Conservation (phyloP, 768 basidiomycete genomes). For the Dacryopinax spathularia region DNA sequence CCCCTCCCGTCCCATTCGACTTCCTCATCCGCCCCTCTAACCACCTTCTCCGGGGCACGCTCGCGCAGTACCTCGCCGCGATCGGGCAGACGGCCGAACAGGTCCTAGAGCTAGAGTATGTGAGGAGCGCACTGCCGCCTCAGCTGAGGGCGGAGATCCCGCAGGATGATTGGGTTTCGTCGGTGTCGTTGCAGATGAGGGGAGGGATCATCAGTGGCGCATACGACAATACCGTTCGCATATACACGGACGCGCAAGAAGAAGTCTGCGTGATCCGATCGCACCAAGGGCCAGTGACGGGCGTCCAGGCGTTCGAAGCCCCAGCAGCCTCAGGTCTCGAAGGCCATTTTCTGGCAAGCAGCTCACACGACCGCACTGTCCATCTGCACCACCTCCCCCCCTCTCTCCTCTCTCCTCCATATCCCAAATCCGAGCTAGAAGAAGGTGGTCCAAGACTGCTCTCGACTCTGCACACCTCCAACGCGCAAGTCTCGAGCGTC, state of each 20-base stretch:
- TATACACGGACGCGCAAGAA: slow-evolving; percentile 57
- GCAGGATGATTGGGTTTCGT: slow-evolving; percentile 90
- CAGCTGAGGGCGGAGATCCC: slow-evolving; percentile 63
- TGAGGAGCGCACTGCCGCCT: slow-evolving; percentile 78
- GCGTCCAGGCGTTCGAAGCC: slow-evolving; percentile 38
- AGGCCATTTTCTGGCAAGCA: slow-evolving; percentile 19
- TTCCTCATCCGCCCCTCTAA: slow-evolving; percentile 78
- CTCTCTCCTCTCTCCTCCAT: slow-evolving; percentile 13
- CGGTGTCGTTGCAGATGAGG: slow-evolving; percentile 45
- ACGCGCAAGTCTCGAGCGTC: slow-evolving; percentile 62
- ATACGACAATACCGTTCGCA: slow-evolving; percentile 63
- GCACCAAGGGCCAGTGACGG: slow-evolving; percentile 53
- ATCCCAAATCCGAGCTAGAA: slow-evolving; percentile 21
- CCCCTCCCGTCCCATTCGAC: slow-evolving; percentile 76
- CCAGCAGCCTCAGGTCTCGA: neutral
- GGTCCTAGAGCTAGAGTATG: slow-evolving; percentile 82
- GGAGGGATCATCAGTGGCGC: slow-evolving; percentile 64
- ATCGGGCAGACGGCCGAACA: slow-evolving; percentile 73
- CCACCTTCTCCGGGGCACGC: slow-evolving; percentile 54
- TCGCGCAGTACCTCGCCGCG: slow-evolving; percentile 62
- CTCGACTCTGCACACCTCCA: slow-evolving; percentile 71
- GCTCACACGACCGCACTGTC: slow-evolving; percentile 68
- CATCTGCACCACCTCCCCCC: slow-evolving; percentile 32
- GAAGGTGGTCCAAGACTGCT: slow-evolving; percentile 30
- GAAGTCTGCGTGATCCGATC: slow-evolving; percentile 34